Evolutionary conservation across 2,329 filamentous ascomycete genomes (phyloP), one percentile per base, ranked within the genome.

Genomic region (Mycogone perniciosa): DNA sequence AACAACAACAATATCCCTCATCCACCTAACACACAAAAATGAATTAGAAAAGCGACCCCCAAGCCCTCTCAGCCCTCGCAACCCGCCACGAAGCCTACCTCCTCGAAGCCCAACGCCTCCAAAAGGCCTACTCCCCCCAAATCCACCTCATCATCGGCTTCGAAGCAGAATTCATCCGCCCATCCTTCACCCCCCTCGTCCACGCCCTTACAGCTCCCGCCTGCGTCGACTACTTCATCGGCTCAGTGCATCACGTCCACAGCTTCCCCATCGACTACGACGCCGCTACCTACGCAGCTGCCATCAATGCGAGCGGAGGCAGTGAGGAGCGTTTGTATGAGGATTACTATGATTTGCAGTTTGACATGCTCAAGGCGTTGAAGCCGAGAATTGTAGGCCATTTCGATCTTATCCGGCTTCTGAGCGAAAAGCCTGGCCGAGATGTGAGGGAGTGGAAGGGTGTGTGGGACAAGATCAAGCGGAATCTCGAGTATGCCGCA

Each of bases 181-280:
- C 85, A 0, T 76, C 74, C 4, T 81, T 84, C 59, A 68, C 67
- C 0, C 56, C 72, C 2, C 71, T 86, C 43, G 84, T 95, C 52
- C 59, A 67, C 8, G 77, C 89, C 3, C 75, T 89, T 7, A 71
- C 85, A 26, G 64, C 75, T 5, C 76, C 88, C 6, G 76, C 88
- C 37, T 69, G 71, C 7, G 78, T 95, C 54, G 92, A 97, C 70
- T 88, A 95, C 70, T 96, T 96, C 72, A 78, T 99, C 63, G 93
- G 93, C 52, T 95, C 88, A 1, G 79, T 97, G 44, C 93, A 99
- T 71, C 93, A 99, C 68, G 87, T 91, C 6, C 82, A 88, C 62
- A 84, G 84, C 11, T 76, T 92, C 40, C 91, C 93, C 6, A 96
- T 99, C 62, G 93, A 99, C 73, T 96, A 87, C 65, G 86, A 95